These are phyloP conservation scores for Lunasporangiospora selenospora DNA, from an alignment of 192 early-diverging fungal species.

Conservation along the genomic window DNA sequence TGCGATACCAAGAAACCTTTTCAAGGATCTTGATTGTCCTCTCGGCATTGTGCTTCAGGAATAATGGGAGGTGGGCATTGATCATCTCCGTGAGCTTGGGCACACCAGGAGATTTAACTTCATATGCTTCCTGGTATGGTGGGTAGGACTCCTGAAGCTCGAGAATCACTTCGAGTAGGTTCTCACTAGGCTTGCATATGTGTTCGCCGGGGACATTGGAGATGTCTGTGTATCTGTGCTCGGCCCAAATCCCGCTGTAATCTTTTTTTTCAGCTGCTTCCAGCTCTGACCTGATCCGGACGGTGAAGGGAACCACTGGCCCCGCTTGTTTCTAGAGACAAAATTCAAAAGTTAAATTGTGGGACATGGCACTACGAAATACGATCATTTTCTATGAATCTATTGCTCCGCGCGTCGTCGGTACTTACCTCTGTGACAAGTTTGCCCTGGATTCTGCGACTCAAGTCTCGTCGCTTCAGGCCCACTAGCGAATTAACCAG, in stretches of 20 bases:
- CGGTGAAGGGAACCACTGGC: no score
- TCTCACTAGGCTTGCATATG: conserved; percentile 22
- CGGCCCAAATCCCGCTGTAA: no score
- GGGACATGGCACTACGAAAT: no score
- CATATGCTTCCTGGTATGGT: no score
- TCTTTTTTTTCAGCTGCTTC: no score
- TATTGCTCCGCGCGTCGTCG: no score
- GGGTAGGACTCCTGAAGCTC: conserved; percentile 25
- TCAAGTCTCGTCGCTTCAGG: conserved; percentile 20
- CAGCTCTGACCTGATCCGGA: no score
- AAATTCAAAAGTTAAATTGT: no score
- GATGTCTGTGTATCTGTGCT: not conserved
- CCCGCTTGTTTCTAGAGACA: no score
- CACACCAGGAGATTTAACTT: no score
- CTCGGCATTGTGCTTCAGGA: conserved; percentile 17
- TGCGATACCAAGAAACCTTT: not conserved
- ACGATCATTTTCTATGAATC: no score
- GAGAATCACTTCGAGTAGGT: conserved; percentile 24
- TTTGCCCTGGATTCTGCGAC: conserved; percentile 22
- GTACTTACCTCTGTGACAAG: conserved; percentile 9
- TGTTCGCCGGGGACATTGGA: conserved; percentile 16
- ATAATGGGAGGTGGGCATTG: conserved; percentile 9
- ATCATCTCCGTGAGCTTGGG: conserved; percentile 19
- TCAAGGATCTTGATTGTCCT: conserved; percentile 28
- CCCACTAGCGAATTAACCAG: conserved; percentile 11